Evolutionary conservation across 208 protist genomes (phyloP).

Genomic region (Wallacemonas sp.): DNA sequence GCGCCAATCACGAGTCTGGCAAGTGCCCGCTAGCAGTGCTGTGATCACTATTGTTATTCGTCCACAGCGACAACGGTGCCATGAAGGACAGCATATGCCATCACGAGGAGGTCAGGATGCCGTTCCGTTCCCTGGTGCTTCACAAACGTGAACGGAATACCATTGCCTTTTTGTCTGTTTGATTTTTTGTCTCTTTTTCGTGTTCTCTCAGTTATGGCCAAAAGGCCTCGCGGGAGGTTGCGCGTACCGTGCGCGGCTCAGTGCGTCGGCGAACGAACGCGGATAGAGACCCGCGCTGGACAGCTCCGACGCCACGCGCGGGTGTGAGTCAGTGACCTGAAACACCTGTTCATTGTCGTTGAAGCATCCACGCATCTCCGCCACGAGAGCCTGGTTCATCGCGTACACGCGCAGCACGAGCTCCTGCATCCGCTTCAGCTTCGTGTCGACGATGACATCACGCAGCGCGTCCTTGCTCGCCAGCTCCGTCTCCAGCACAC

Average conservation of each 20-base stretch:
- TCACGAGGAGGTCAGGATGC: no score
- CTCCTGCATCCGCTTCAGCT: slow-evolving; percentile 87
- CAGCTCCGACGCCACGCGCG: slow-evolving; percentile 55
- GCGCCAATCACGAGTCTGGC: no score
- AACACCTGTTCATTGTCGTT: slow-evolving; percentile 65
- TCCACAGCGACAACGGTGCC: no score
- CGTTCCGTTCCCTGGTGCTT: no score
- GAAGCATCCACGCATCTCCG: slow-evolving; percentile 50
- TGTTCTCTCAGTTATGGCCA: slow-evolving; percentile 64
- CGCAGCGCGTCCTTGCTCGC: slow-evolving; percentile 65
- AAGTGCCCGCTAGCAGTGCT: no score
- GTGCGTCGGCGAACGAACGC: slow-evolving; percentile 44
- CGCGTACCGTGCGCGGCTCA: slow-evolving; percentile 47
- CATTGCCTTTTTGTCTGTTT: neutral
- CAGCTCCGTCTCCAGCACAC: slow-evolving; percentile 43
- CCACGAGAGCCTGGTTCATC: slow-evolving; percentile 41
- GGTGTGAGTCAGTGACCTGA: slow-evolving; percentile 45
- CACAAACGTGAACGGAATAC: no score
- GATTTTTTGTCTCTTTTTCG: neutral
- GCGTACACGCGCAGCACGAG: slow-evolving; percentile 68
- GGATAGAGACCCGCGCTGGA: slow-evolving; percentile 41
- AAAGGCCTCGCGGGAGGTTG: slow-evolving; percentile 53
- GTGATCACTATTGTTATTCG: no score
- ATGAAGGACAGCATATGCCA: no score
- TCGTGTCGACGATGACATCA: slow-evolving; percentile 82